Evolutionary conservation across 768 basidiomycete genomes (phyloP), one percentile per base, ranked within the genome.

Genomic region (Trichaptum fuscoviolaceum): DNA sequence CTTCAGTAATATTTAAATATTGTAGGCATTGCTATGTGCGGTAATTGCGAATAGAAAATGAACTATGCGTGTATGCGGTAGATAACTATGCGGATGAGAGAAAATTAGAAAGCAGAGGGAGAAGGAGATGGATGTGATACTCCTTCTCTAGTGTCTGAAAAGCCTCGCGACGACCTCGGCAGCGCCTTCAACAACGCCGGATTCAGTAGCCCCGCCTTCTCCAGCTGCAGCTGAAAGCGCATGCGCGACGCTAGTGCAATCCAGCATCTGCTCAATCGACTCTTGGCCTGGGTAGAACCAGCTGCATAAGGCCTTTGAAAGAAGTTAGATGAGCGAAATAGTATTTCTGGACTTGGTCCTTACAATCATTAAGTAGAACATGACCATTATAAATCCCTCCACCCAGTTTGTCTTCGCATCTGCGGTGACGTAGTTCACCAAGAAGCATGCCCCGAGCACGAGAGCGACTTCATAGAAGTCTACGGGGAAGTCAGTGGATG

Each of bases 351-450:
- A 75, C 30, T 30, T 30, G 30, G n/a, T n/a, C n/a, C 82, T 67
- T 58, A 83, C 89, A 65, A 88, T 87, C 83, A 91, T 88, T 63
- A 81, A 61, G 72, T 91, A 91, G 74, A 90, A 89, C 27, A 84
- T 72, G 27, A 91, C 78, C 82, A 92, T 83, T 23, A 85, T 82
- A 58, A 81, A 79, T 18, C 91, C 89, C 76, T 91, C 90, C 0
- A 83, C 85, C 89, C 90, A 92, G 71, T 92, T 92, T 3, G 91
- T 91, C 75, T 92, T 91, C 17, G 85, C 78, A 72, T 92, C 90
- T 0, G 88, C 87, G 15, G 90, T 91, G 63, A 92, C 87, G 71
- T 89, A 91, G 75, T 92, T 92, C 64, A 92, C 90, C 62, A 92
- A 76, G 78, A 92, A 91, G 71, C 86, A 88, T 1, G 89, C 81